A percentile compares a stretch with the other conserved stretches of the same genome.
Evolutionary conservation across 2,329 filamentous ascomycete species (phyloP).

Genomic region (Pyricularia pennisetigena): DNA sequence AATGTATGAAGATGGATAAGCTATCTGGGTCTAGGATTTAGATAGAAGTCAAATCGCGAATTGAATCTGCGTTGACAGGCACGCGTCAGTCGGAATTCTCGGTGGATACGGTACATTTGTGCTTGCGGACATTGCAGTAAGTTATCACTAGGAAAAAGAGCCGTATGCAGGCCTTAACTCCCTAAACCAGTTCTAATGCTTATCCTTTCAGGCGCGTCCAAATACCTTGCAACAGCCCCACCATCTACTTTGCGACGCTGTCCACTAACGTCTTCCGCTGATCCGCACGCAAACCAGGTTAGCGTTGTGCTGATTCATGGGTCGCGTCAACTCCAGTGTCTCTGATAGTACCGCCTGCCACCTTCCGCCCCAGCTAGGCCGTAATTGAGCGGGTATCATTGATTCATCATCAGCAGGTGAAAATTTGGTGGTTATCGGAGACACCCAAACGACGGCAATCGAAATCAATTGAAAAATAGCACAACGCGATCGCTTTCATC

Average conservation of each 20-base stretch:
- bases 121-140: too few species aligned
- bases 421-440: slow-evolving; percentile 12
- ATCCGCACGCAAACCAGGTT: not conserved
- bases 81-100: not conserved
- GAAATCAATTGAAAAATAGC: slow-evolving; percentile 20
- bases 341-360: not conserved
- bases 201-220: not conserved
- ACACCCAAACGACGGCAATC: slow-evolving; percentile 12
- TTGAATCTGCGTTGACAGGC: not conserved
- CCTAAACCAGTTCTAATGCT: not conserved
- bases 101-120: not conserved
- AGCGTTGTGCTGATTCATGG: not conserved
- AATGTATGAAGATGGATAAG: not conserved
- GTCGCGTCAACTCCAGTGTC: not conserved
- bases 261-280: not conserved
- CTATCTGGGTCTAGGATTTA: too few species aligned
- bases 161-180: not conserved
- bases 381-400: slow-evolving; percentile 9
- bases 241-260: not conserved
- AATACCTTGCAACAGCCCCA: not conserved
- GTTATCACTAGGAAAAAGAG: not conserved
- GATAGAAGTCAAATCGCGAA: not conserved
- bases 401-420: slow-evolving; percentile 10
- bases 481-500: slow-evolving; percentile 27
- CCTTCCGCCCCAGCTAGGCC: not conserved